Evolutionary conservation across 441 rosid species (phyloP), one percentile per base, ranked within the genome.

Genomic region (Brassica balearica): DNA sequence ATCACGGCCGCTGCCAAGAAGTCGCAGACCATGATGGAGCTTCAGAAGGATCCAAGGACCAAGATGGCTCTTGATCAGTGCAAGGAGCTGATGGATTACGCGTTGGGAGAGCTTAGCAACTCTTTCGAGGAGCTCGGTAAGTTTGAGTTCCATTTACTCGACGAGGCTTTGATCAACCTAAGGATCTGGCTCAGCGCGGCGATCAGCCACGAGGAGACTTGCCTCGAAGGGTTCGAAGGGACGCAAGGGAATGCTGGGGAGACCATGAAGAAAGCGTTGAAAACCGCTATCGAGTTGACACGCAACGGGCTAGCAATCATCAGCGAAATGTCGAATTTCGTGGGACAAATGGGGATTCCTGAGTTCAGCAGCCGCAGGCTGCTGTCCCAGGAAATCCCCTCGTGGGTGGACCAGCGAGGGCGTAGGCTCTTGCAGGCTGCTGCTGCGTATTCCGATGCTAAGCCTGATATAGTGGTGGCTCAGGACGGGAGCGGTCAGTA

Each of bases 401-500:
- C 69, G 22, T 73, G 61, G 95, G 69, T 86, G 3, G 85, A 83
- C 15, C 65, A 73, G 0, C 68, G 82, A 1, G 74, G 73, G 2
- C 85, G 94, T 11, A 84, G 78, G 73, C 86, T 92, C 51, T 76
- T 89, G 20, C 74, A 68, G 0, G 82, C 14, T 6, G 69, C 73
- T 25, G 29, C 27, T 0, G 68, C 5, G 0, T 80, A 80, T 64
- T 74, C 75, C 0, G 72, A 72, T 15, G 61, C 68, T 1, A 83
- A 79, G 74, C 82, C 94, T 2, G 82, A 87, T 74, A 56, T 94
- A 0, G 85, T 86, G 12, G 94, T 94, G 27, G 97, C 98, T 6
- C 82, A 91, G 68, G 98, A 94, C 51, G 97, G 98, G 20, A 90
- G 90, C 17, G 98, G 98, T 5, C 73, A 89, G 38, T 88, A 74